Evolutionary conservation across 345 rosid genomes (phyloP).

Genomic region (Kernera saxatilis): DNA sequence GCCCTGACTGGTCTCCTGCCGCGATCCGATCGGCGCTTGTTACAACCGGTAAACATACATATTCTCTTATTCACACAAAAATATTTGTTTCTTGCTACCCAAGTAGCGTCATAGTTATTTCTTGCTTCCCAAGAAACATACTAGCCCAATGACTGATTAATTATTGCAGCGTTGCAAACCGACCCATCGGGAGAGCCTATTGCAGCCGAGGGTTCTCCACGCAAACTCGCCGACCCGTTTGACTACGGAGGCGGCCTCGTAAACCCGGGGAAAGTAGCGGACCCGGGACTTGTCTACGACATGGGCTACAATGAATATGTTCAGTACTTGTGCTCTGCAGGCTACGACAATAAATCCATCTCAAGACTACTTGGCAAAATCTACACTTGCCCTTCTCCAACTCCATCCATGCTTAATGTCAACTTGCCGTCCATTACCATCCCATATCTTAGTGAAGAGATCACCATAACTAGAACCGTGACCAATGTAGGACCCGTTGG

Average conservation of each 20-base stretch:
- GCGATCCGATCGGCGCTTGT: slow-evolving; percentile 59
- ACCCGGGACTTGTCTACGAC: slow-evolving; percentile 63
- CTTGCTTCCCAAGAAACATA: neutral
- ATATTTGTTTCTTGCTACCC: neutral
- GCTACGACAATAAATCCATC: slow-evolving; percentile 49
- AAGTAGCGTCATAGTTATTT: neutral
- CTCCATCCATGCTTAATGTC: slow-evolving; percentile 40
- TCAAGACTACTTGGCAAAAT: slow-evolving; percentile 35
- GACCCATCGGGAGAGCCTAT: slow-evolving; percentile 44
- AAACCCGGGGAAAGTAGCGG: slow-evolving; percentile 42
- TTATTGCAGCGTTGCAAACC: slow-evolving; percentile 37
- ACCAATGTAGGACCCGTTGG: slow-evolving; percentile 56
- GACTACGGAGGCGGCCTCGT: slow-evolving; percentile 70
- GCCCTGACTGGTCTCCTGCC: slow-evolving; percentile 70
- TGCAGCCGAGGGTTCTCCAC: slow-evolving; percentile 51
- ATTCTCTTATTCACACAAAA: neutral
- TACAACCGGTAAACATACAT: slow-evolving; percentile 37
- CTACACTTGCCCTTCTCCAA: slow-evolving; percentile 42
- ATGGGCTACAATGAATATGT: slow-evolving; percentile 39
- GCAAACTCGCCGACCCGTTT: slow-evolving; percentile 56
- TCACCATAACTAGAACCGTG: slow-evolving; percentile 50
- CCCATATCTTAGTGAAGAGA: slow-evolving; percentile 43
- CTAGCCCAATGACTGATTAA: neutral
- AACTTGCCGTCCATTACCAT: slow-evolving; percentile 67
- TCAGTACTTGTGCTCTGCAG: slow-evolving; percentile 52